Evolutionary conservation across 2,329 filamentous ascomycete species (phyloP).

Genomic region (Dothidotthia symphoricarpi): DNA sequence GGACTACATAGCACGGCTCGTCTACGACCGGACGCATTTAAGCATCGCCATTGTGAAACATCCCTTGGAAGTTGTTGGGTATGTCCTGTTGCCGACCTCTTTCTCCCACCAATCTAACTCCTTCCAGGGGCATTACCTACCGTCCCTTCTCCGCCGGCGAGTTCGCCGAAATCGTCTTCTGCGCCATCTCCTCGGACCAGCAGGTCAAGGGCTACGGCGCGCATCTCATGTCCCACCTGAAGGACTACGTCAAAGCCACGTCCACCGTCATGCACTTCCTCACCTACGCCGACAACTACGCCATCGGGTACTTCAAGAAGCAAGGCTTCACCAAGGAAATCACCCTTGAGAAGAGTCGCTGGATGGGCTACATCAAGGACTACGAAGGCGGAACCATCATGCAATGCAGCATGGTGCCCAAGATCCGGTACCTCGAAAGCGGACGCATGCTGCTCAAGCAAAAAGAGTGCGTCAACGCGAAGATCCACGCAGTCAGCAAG

Average conservation of each 20-base stretch:
- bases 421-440: constrained; percentile 88
- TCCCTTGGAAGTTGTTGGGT: constrained; percentile 83
- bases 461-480: constrained; percentile 90
- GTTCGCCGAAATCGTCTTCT: constrained; percentile 98
- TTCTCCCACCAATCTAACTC: background rate
- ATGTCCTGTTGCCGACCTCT: constrained; percentile 25
- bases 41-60: constrained; percentile 98
- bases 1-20: constrained; percentile 94
- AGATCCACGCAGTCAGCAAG: constrained; percentile 87
- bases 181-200: constrained; percentile 94
- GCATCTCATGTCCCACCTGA: constrained; percentile 95
- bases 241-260: constrained; percentile 96
- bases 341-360: constrained; percentile 80
- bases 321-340: constrained; percentile 99
- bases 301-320: constrained; percentile 98
- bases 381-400: constrained; percentile 99
- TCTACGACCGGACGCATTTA: constrained; percentile 94
- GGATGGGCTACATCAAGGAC: constrained; percentile 99
- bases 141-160: constrained; percentile 86
- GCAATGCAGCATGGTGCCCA: constrained; percentile 97
- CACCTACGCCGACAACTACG: constrained; percentile 98
- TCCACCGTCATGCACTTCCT: constrained; percentile 98
- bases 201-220: constrained; percentile 98
- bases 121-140: constrained; percentile 83
- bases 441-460: constrained; percentile 95